Conservation (phyloP, 2,329 filamentous ascomycete species). For the Colletotrichum spinosum region DNA sequence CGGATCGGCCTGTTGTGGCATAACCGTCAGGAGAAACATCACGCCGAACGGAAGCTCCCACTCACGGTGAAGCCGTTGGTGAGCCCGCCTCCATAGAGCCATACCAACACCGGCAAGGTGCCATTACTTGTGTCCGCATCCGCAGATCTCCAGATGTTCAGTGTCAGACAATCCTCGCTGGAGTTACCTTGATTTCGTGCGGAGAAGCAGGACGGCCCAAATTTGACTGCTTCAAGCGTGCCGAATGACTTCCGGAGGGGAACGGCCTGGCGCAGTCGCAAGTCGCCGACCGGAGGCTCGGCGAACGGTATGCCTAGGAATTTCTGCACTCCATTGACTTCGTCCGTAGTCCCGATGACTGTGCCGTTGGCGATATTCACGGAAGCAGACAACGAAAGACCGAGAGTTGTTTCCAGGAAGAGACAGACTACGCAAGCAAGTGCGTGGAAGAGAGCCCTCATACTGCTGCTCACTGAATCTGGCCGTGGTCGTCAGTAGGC, state of each 20-base stretch:
- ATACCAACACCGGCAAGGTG: conserved; percentile 67
- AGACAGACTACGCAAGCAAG: too few species aligned
- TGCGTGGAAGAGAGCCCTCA: too few species aligned
- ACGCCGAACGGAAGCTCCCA: neutral
- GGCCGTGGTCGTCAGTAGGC: too few species aligned
- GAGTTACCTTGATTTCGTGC: conserved; percentile 60
- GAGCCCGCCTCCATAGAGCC: conserved; percentile 63
- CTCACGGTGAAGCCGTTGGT: conserved; percentile 27
- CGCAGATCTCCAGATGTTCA: conserved; percentile 43
- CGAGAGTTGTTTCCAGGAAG: too few species aligned
- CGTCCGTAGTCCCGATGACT: neutral
- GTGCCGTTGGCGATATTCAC: neutral
- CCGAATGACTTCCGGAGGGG: conserved; percentile 57
- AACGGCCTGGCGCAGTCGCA: conserved; percentile 63
- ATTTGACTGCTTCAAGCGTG: conserved; percentile 53
- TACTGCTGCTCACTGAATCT: too few species aligned
- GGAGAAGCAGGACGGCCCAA: conserved; percentile 58
- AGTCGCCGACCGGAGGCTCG: conserved; percentile 52
- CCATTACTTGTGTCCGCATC: conserved; percentile 44
- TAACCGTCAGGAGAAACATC: neutral
- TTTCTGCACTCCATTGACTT: neutral
- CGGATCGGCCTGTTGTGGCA: neutral
- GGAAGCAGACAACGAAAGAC: neutral
- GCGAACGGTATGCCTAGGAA: conserved; percentile 60
- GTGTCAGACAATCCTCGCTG: conserved; percentile 44